phyloP scores from a whole-genome alignment of 257 asterid species.

The Nicotiana paniculata region DNA sequence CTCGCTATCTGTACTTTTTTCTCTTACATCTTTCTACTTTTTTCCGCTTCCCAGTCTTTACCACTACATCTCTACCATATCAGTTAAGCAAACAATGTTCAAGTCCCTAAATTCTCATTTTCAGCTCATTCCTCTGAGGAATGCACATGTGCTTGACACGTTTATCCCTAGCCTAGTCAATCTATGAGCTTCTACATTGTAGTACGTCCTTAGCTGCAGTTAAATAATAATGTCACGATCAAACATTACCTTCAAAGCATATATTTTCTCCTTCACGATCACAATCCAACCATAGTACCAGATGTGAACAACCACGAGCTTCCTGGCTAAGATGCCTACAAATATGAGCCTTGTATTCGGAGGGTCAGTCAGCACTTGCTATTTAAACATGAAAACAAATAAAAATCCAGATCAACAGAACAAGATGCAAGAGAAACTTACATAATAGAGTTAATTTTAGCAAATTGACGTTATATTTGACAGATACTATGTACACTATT shows the following conservation, averaged over 20 bases:
- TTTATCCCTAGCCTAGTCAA: neutral
- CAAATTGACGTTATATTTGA: neutral
- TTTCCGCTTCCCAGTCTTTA: neutral
- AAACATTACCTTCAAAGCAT: conserved; percentile 81
- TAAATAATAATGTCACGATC: neutral
- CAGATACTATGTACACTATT: neutral
- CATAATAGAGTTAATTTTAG: neutral
- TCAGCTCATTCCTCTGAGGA: neutral
- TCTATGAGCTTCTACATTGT: neutral
- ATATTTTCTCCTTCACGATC: conserved; percentile 98
- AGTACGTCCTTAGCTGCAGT: neutral
- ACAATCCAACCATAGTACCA: conserved; percentile 89
- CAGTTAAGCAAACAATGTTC: neutral
- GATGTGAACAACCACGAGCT: conserved; percentile 77
- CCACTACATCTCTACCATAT: neutral
- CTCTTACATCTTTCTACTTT: neutral
- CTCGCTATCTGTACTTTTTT: neutral
- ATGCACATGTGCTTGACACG: neutral
- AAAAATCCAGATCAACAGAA: neutral
- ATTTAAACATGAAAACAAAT: neutral
- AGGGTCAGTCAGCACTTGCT: conserved; percentile 28
- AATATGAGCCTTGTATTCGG: conserved; percentile 67
- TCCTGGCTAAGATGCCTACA: conserved; percentile 91
- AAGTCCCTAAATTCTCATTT: neutral
- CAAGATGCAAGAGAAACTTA: neutral